Conservation (phyloP, 352 stramenopile species). For the Pythium brassicae region DNA sequence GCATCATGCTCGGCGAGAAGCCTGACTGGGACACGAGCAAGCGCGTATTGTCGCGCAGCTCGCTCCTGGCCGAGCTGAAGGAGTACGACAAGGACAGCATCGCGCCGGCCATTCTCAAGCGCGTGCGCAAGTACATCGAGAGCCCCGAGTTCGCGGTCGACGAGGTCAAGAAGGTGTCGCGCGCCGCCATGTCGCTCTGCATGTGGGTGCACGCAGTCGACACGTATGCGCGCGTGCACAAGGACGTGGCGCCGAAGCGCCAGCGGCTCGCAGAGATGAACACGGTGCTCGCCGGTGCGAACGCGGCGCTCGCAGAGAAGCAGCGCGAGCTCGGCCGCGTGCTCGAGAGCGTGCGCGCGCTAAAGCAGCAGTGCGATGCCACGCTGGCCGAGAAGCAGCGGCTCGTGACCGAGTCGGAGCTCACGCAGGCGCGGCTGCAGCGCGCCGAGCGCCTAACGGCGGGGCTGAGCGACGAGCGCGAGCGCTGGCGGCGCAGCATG, state of each 20-base stretch:
- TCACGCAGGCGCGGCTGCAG: conserved; percentile 50
- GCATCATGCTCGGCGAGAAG: conserved; percentile 84
- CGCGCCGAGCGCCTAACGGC: conserved; percentile 60
- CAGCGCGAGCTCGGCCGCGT: conserved; percentile 62
- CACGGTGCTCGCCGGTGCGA: conserved; percentile 60
- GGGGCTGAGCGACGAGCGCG: conserved; percentile 62
- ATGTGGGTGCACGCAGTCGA: conserved; percentile 87
- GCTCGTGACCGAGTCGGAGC: conserved; percentile 53
- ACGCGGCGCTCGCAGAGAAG: conserved; percentile 62
- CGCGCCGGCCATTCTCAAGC: conserved; percentile 47
- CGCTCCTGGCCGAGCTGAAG: conserved; percentile 81
- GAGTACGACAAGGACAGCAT: conserved; percentile 87
- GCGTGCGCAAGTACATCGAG: conserved; percentile 78
- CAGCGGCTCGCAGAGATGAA: conserved; percentile 75
- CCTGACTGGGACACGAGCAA: conserved; percentile 85
- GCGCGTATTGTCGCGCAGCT: conserved; percentile 58
- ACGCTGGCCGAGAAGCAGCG: conserved; percentile 65
- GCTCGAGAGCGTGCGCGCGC: conserved; percentile 35
- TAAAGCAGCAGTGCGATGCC: conserved; percentile 62
- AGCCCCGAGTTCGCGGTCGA: conserved; percentile 80
- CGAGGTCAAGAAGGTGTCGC: conserved; percentile 80
- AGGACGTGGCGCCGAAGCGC: conserved; percentile 75
- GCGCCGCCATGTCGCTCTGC: conserved; percentile 77
- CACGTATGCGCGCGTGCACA: conserved; percentile 69
- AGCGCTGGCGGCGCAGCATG: conserved; percentile 67